Base-by-base conservation (phyloP, 306 rosid species). In the Gastrolobium bilobum region DNA sequence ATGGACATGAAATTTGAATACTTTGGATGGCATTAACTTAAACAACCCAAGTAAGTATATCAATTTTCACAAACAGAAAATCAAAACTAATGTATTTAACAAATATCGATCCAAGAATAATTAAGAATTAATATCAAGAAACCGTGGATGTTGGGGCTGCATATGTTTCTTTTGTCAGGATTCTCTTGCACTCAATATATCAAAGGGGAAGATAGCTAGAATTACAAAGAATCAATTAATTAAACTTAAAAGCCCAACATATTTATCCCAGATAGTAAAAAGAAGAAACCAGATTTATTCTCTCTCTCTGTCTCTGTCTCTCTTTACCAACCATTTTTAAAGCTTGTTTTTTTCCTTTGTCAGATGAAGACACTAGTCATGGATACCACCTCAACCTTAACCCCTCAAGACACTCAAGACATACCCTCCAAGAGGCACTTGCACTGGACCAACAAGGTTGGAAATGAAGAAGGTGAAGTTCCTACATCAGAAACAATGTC, bases 101-200 rank as follows among this genome's bases (percentile, higher is more conserved):
- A 20, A 20, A 20, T 20, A 20, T 20, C 26, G 26, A 20, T 20
- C 26, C 26, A 20, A 20, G 26, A 20, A 20, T 20, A 20, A 20
- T 20, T 20, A 20, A 20, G 26, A 20, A 20, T 20, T 20, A 20
- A 20, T 20, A 20, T 20, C 26, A n/a, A n/a, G n/a, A n/a, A n/a
- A n/a, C n/a, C n/a, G n/a, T n/a, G n/a, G n/a, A n/a, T n/a, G 83
- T 92, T 96, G 98, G 99, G 98, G 11, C 96, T 81, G 84, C 83
- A 86, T 63, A 46, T 88, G 97, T 89, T 91, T 93, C 91, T 89
- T 96, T 93, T 93, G 98, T 86, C 97, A 90, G 94, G 91, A 93
- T 90, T 89, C 92, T 87, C 91, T 89, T 70, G 79, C 91, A 77
- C 87, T 86, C 82, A 78, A 75, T 71, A 54, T 85, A 79, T 54